A percentile compares a stretch with the other conserved stretches of the same genome.
Evolutionary conservation across 163 green algal genomes (phyloP).

Genomic region (Chlorella variabilis): DNA sequence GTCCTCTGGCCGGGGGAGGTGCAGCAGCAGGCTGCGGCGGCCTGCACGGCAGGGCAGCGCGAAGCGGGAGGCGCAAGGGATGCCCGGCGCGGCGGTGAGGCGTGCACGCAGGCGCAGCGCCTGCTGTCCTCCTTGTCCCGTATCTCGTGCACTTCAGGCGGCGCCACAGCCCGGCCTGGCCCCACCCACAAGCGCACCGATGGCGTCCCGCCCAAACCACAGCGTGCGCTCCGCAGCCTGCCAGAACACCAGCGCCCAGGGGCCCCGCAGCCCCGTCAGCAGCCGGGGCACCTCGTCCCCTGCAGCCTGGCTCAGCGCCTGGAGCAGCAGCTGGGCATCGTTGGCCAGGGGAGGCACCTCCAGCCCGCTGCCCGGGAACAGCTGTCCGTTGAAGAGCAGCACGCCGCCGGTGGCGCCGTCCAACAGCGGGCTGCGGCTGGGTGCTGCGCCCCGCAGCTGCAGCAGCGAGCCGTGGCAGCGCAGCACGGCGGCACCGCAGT

Average conservation of each 20-base stretch:
- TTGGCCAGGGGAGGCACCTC: conserved; percentile 51
- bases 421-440: conserved; percentile 11
- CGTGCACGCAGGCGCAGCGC: background rate
- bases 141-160: background rate
- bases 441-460: conserved; percentile 67
- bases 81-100: background rate
- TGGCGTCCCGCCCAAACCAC: conserved; percentile 79
- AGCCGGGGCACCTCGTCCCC: conserved; percentile 14
- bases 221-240: conserved; percentile 57
- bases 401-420: conserved; percentile 53
- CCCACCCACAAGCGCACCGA: conserved; percentile 66
- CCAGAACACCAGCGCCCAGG: conserved; percentile 85
- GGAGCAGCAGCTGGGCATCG: conserved; percentile 54
- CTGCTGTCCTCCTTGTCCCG: too few relatives aligned
- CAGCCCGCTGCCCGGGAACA: conserved; percentile 74
- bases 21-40: conserved; percentile 70
- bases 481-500: background rate
- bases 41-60: conserved; percentile 44
- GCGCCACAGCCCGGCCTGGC: too few relatives aligned
- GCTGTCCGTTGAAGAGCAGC: conserved; percentile 85
- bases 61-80: too few relatives aligned
- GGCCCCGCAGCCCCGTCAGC: conserved; percentile 68
- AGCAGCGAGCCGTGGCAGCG: conserved; percentile 67
- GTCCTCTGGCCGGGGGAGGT: conserved; percentile 43
- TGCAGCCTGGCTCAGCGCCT: conserved; percentile 28